Percentiles rank a stretch among this genome's conserved stretches.
These are phyloP conservation scores for Actinomortierella wolfii DNA, from an alignment of 371 early-diverging fungal genomes.

Conservation along the genomic window DNA sequence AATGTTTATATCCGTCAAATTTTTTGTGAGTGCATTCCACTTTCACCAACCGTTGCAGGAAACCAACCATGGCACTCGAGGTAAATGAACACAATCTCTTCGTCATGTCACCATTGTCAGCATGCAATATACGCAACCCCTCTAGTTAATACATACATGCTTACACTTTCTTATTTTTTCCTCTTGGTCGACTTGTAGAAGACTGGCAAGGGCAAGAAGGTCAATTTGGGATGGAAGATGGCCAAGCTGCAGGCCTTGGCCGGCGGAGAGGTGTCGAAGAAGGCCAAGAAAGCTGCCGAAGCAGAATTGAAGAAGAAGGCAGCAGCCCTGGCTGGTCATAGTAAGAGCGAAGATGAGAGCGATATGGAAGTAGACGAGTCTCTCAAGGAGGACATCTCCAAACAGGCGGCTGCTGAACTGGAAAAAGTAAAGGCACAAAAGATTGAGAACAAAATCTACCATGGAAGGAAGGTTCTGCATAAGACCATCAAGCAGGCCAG, in stretches of 20 bases:
- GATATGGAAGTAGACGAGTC: constrained; percentile 32
- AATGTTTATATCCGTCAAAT: no score
- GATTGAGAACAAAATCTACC: constrained; percentile 49
- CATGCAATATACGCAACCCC: no score
- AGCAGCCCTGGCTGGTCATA: neutral
- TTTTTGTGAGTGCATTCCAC: no score
- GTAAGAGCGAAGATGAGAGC: constrained; percentile 22
- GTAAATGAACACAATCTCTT: no score
- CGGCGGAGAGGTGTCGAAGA: constrained; percentile 47
- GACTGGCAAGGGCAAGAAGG: constrained; percentile 32
- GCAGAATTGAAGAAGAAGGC: constrained; percentile 25
- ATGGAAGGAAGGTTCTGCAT: constrained; percentile 39
- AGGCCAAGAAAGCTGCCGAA: constrained; percentile 35
- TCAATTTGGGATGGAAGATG: constrained; percentile 37
- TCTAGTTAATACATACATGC: no score
- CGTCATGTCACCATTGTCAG: no score
- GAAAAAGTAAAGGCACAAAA: constrained; percentile 44
- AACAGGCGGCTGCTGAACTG: constrained; percentile 17
- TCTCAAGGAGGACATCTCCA: neutral
- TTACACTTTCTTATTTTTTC: no score
- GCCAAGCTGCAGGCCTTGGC: constrained; percentile 45
- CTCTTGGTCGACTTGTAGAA: neutral
- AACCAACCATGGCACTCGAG: no score
- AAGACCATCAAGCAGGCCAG: constrained; percentile 34
- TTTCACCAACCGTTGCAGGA: no score